A percentile compares a stretch with the other conserved stretches of the same genome.
phyloP scores from a whole-genome alignment of 2,329 filamentous ascomycete species.

The Xenosphaeropsis pyriputrescens region DNA sequence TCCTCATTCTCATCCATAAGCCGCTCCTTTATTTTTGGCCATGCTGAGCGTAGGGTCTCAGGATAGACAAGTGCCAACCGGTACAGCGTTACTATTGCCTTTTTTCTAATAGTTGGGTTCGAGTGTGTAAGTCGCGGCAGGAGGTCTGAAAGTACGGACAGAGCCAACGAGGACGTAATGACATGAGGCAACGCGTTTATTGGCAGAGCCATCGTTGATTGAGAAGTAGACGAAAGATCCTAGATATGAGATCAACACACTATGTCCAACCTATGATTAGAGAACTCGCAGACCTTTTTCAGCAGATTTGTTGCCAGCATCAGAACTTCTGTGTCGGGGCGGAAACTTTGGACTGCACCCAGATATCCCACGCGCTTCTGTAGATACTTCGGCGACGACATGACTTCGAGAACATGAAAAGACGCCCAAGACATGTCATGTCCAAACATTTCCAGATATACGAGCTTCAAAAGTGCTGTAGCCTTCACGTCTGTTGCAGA shows the following conservation, averaged over 20 bases:
- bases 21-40: constrained; percentile 94
- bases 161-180: constrained; percentile 80
- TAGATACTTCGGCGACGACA: constrained; percentile 88
- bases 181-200: constrained; percentile 87
- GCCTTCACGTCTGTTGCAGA: constrained; percentile 67
- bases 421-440: constrained; percentile 99
- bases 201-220: constrained; percentile 70
- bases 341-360: constrained; percentile 89
- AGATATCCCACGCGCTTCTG: constrained; percentile 95
- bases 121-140: constrained; percentile 79
- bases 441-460: constrained; percentile 98
- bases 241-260: constrained; percentile 15
- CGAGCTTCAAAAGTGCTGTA: constrained; percentile 84
- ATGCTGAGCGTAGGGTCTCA: constrained; percentile 79
- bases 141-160: constrained; percentile 77
- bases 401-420: constrained; percentile 96
- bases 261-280: background rate
- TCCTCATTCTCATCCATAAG: constrained; percentile 85
- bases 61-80: constrained; percentile 91
- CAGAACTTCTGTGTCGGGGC: constrained; percentile 87
- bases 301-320: constrained; percentile 95
- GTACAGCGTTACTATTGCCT: constrained; percentile 90
- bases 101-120: constrained; percentile 76
- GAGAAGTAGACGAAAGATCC: constrained; percentile 61
- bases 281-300: constrained; percentile 54